phyloP scores from a whole-genome alignment of 2,329 filamentous ascomycete genomes.

The Bipolaris victoriae region DNA sequence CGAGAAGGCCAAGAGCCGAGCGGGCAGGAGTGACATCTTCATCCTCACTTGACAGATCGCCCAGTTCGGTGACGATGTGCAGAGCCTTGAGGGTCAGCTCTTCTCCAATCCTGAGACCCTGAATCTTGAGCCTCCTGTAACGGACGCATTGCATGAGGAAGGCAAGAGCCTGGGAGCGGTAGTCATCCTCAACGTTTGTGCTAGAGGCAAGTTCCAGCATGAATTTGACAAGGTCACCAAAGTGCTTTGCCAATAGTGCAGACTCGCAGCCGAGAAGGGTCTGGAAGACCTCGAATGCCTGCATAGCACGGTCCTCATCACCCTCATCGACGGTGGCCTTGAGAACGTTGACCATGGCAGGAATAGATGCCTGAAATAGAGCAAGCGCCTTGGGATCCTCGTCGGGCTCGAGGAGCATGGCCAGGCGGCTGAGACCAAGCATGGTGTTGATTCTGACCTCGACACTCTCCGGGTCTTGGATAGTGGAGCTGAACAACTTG shows the following conservation, averaged over 20 bases:
- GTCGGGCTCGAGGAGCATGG: constrained; percentile 86
- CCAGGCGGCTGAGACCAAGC: constrained; percentile 84
- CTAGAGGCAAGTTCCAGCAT: constrained; percentile 88
- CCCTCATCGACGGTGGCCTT: constrained; percentile 79
- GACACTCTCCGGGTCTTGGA: constrained; percentile 86
- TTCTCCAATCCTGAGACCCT: constrained; percentile 85
- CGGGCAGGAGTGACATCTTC: constrained; percentile 86
- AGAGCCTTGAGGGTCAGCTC: constrained; percentile 86
- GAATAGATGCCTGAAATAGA: constrained; percentile 79
- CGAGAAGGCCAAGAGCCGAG: constrained; percentile 83
- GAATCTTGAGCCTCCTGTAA: constrained; percentile 94
- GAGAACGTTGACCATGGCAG: constrained; percentile 86
- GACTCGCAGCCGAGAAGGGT: constrained; percentile 90
- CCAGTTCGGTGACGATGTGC: constrained; percentile 88
- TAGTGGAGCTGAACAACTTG: constrained; percentile 81
- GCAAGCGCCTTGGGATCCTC: constrained; percentile 77
- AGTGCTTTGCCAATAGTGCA: constrained; percentile 79
- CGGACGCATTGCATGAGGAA: constrained; percentile 93
- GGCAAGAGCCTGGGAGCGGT: constrained; percentile 85
- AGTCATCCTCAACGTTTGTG: constrained; percentile 79
- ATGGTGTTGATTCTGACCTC: constrained; percentile 96
- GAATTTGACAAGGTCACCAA: constrained; percentile 88
- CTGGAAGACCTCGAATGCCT: constrained; percentile 96
- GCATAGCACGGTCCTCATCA: constrained; percentile 87
- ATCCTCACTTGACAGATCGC: constrained; percentile 72